A percentile compares a stretch with the other conserved stretches of the same genome.
Conservation (phyloP, 139 green algal species). For the Micromonas pusilla region DNA sequence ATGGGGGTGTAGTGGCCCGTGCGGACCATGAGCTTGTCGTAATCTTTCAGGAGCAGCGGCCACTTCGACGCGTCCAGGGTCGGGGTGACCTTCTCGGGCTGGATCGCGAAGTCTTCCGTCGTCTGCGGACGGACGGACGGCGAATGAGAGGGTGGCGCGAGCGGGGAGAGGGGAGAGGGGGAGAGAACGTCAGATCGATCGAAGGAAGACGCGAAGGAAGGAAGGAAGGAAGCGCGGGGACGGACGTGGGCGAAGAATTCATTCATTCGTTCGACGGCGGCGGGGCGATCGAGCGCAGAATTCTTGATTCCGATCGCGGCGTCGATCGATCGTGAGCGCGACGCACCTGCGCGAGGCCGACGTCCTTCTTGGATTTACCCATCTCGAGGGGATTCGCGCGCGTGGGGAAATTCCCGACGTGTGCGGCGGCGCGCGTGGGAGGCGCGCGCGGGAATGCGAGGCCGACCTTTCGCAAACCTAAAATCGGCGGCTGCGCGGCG, state of each 20-base stretch:
- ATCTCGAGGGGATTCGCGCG: neutral
- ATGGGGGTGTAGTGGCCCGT: conserved; percentile 99
- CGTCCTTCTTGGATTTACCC: neutral
- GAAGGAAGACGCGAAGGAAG: neutral
- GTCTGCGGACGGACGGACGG: neutral
- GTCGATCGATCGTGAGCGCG: neutral
- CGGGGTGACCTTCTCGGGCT: conserved; percentile 47
- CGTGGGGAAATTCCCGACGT: neutral
- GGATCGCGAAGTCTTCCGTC: conserved; percentile 49
- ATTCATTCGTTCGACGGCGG: neutral
- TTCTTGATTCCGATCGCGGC: too few species aligned
- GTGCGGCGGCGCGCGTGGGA: neutral
- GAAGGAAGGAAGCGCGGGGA: neutral
- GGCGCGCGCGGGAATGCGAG: too few species aligned
- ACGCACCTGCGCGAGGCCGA: neutral
- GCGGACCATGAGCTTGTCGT: conserved; percentile 44
- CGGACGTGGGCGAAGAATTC: neutral
- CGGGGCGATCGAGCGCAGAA: neutral
- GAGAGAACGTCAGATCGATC: neutral
- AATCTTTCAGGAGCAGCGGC: conserved; percentile 89
- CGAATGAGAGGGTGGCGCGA: too few species aligned
- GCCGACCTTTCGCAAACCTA: too few species aligned
- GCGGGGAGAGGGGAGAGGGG: too few species aligned
- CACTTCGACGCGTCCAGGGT: conserved; percentile 87
- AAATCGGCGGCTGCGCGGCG: too few species aligned